Conservation (phyloP, 2,329 filamentous ascomycete species). For the Verticillium longisporum region DNA sequence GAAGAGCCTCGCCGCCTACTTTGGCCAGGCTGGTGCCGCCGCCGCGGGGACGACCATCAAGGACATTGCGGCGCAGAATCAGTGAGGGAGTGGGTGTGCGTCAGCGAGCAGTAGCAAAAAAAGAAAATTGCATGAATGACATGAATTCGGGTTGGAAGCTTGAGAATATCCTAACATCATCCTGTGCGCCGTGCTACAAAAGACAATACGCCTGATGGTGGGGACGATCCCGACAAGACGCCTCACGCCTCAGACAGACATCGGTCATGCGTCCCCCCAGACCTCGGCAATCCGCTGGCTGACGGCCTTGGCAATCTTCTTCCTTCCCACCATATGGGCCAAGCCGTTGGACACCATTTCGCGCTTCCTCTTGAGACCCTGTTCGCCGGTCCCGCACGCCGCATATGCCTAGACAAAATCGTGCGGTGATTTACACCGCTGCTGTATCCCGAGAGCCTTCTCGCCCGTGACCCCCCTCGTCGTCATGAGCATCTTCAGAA, state of each 20-base stretch:
- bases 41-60: not conserved
- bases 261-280: constrained; percentile 47
- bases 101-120: not conserved
- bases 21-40: constrained; percentile 25
- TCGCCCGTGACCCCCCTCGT: constrained; percentile 68
- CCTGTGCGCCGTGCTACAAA: not conserved
- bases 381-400: constrained; percentile 39
- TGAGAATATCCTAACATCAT: not conserved
- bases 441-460: constrained; percentile 73
- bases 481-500: constrained; percentile 82
- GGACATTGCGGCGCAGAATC: not conserved
- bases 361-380: constrained; percentile 48
- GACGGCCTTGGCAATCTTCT: constrained; percentile 58
- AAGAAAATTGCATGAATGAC: not conserved
- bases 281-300: constrained; percentile 67
- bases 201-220: too few species aligned
- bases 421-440: constrained; percentile 67
- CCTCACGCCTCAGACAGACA: not conserved
- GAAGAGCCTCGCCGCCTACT: constrained; percentile 81
- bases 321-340: constrained; percentile 54
- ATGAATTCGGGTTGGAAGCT: not conserved
- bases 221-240: too few species aligned
- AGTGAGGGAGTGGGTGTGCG: not conserved
- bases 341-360: constrained; percentile 54
- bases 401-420: constrained; percentile 66